These are phyloP conservation scores for Phytophthora europaea DNA, from an alignment of 352 stramenopile genomes.

Conservation along the genomic window DNA sequence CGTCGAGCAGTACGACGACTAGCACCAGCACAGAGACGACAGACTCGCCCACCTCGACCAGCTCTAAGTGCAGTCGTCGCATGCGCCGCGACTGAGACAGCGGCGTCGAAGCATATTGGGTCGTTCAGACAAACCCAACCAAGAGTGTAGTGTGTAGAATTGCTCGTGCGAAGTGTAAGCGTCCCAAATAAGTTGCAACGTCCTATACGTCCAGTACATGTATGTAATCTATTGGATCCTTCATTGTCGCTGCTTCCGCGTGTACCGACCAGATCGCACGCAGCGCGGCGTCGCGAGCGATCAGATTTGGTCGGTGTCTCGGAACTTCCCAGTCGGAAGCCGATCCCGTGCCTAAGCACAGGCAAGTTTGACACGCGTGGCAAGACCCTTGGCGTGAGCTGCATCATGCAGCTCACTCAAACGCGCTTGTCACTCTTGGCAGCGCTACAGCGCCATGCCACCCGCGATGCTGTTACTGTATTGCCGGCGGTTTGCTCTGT, in stretches of 20 bases:
- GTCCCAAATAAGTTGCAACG: neutral
- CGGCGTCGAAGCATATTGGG: neutral
- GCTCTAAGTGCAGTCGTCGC: conserved; percentile 20
- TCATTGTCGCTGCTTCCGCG: neutral
- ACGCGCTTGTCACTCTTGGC: neutral
- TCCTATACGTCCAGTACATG: neutral
- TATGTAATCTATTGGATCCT: neutral
- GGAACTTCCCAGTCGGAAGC: no score
- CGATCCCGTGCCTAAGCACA: no score
- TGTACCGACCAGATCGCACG: conserved; percentile 15
- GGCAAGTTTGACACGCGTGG: neutral
- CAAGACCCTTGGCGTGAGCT: neutral
- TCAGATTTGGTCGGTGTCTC: conserved; percentile 12
- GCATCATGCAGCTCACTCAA: neutral
- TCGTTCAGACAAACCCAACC: neutral
- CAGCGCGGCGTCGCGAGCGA: neutral
- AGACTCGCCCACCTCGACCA: conserved; percentile 4
- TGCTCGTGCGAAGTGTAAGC: neutral
- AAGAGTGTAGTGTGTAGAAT: conserved; percentile 6
- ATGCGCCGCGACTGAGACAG: conserved; percentile 24
- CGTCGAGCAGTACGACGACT: neutral
- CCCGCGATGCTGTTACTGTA: neutral
- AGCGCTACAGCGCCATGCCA: neutral
- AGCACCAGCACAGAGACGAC: conserved; percentile 3
- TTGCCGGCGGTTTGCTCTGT: neutral